Base-by-base conservation (phyloP, 768 basidiomycete genomes). In the Chiua virens region DNA sequence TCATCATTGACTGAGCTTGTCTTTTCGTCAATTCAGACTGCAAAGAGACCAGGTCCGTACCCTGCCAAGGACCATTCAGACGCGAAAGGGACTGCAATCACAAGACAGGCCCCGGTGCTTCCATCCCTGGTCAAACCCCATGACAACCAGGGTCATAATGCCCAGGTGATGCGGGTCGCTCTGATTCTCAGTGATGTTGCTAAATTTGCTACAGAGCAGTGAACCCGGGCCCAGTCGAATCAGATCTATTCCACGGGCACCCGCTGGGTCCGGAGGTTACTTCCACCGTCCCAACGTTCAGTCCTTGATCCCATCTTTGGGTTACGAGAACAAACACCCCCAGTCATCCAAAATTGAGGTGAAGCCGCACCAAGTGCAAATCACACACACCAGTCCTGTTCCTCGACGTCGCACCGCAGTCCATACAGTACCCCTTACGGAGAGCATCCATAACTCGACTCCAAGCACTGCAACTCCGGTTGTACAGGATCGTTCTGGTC, bases 161-260 rank as follows among this genome's bases (percentile, higher is more conserved):
- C 15, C 17, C 59, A 60, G 50, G 55, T 60, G n/a, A 54, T 41
- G 21, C 11, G 27, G 22, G 34, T 42, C 34, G 7, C 34, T 45
- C n/a, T 18, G 1, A 18, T 32, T 39, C 20, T 17, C 20, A 21
- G 22, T 30, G 11, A 42, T 37, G n/a, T 42, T 36, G 37, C 45
- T 52, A 21, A 58, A 51, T 34, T 53, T 6, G 36, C 44, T 30
- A n/a, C 49, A 66, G 64, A 46, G 28, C 35, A 50, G 13, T 13
- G 52, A 36, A 17, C 37, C 49, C 9, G 42, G 51, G 21, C 45
- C 56, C 15, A 48, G 53, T 50, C 50, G 21, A 30, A 27, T 42
- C 48, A 32, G n/a, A 35, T 38, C 20, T 25, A 30, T 21, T n/a
- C 23, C 46, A 41, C 37, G 7, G 25, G 1, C 37, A 17, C 27